Percentiles rank a stretch among this genome's conserved stretches.
These are phyloP conservation scores for Hyaloscypha hepaticicola DNA, from an alignment of 495 filamentous ascomycete genomes.

Conservation along the genomic window DNA sequence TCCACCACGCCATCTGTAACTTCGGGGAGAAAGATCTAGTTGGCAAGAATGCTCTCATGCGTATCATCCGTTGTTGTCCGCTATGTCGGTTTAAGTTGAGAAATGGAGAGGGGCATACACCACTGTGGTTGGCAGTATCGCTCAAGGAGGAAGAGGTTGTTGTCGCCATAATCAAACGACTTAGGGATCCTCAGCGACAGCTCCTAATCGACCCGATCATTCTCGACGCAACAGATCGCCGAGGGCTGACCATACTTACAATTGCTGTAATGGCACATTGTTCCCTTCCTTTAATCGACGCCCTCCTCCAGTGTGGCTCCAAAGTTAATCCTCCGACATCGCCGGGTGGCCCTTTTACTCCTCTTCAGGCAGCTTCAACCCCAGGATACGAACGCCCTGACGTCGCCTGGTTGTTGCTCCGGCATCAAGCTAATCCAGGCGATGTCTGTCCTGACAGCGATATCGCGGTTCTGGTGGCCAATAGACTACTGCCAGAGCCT, in stretches of 20 bases:
- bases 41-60: conserved; percentile 3
- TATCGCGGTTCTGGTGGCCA: background rate
- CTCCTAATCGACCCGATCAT: background rate
- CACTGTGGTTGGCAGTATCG: background rate
- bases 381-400: background rate
- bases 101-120: background rate
- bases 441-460: background rate
- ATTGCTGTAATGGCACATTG: background rate
- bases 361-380: background rate
- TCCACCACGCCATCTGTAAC: conserved; percentile 7
- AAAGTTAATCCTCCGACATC: background rate
- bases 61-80: background rate
- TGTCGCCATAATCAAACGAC: conserved; percentile 5
- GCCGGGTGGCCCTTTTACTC: background rate
- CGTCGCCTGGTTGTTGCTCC: conserved; percentile 1
- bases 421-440: background rate
- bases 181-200: background rate
- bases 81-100: background rate
- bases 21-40: background rate
- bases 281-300: background rate
- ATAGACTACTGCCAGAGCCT: background rate
- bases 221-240: background rate
- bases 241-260: background rate
- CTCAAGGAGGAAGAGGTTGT: background rate
- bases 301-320: conserved; percentile 6